phyloP scores from a whole-genome alignment of 106 monocot species.

The Amphibolis antarctica region DNA sequence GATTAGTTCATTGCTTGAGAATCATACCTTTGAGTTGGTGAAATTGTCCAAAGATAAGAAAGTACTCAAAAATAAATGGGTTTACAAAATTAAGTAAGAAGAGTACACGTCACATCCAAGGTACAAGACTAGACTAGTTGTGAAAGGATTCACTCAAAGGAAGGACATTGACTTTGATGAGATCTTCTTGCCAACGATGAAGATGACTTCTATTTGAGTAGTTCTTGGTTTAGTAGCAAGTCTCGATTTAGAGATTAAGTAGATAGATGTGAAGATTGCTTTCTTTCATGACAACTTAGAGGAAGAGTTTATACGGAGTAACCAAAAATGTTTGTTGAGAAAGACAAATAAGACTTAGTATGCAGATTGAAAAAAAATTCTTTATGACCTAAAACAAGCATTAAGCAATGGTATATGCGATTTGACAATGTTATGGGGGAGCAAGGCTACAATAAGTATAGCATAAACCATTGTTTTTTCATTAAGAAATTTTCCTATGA shows the following conservation, averaged over 20 bases:
- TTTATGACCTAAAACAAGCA: too few relatives aligned
- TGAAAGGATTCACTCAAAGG: slow-evolving; percentile 9
- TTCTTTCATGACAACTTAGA: slow-evolving; percentile 4
- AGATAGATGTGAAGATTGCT: slow-evolving; percentile 3
- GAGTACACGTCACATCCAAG: neutral
- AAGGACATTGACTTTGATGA: slow-evolving; percentile 14
- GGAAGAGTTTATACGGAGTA: neutral
- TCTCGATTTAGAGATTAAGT: neutral
- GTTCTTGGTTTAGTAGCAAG: neutral
- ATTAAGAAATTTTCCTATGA: neutral
- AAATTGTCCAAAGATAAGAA: slow-evolving; percentile 6
- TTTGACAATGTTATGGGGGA: too few relatives aligned
- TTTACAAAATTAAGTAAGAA: slow-evolving; percentile 1
- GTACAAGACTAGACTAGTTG: slow-evolving; percentile 7
- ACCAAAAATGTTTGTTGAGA: neutral
- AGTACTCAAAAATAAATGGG: slow-evolving; percentile 4
- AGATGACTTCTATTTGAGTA: slow-evolving; percentile 8
- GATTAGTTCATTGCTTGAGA: slow-evolving; percentile 3
- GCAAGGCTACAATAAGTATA: neutral
- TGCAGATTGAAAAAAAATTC: too few relatives aligned
- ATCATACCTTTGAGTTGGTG: slow-evolving; percentile 9
- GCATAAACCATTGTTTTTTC: neutral
- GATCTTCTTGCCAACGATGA: slow-evolving; percentile 10
- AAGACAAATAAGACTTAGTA: too few relatives aligned
- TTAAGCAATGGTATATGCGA: too few relatives aligned